Percentiles rank a stretch among this genome's conserved stretches.
These are phyloP conservation scores for Cucurbita ficifolia DNA, from an alignment of 306 rosid species.

Conservation along the genomic window DNA sequence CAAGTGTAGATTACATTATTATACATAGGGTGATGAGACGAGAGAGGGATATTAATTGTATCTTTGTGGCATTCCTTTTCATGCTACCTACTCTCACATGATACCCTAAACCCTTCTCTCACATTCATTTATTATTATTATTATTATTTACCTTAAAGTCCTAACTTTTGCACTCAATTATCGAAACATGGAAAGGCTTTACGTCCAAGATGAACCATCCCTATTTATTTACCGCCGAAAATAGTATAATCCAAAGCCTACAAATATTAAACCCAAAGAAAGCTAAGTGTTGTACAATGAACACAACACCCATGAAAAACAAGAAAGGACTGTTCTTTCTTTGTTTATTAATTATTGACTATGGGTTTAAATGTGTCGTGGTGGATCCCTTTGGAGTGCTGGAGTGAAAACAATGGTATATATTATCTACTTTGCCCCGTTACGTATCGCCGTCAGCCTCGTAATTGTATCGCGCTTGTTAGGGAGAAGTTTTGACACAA, in stretches of 20 bases:
- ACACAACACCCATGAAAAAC: neutral
- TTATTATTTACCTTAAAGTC: neutral
- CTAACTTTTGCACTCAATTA: neutral
- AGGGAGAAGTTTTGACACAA: too few species aligned
- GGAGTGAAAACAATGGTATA: too few species aligned
- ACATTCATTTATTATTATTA: neutral
- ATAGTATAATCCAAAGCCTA: neutral
- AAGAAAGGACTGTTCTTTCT: neutral
- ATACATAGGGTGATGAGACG: neutral
- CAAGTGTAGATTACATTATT: neutral
- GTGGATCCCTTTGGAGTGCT: too few species aligned
- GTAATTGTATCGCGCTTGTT: too few species aligned
- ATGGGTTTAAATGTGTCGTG: too few species aligned
- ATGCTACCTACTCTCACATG: slow-evolving; percentile 2
- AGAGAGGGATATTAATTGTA: neutral
- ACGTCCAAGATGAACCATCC: neutral
- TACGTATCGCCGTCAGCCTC: too few species aligned
- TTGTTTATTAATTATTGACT: too few species aligned
- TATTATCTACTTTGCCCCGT: too few species aligned
- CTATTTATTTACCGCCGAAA: neutral
- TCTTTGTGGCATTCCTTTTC: neutral
- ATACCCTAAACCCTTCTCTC: neutral
- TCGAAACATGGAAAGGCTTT: neutral
- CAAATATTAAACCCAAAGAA: neutral
- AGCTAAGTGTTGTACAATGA: neutral